Evolutionary conservation across 805 yeast genomes (phyloP), one percentile per base, ranked within the genome.

Genomic region (Monosporozyma yasuniensis): DNA sequence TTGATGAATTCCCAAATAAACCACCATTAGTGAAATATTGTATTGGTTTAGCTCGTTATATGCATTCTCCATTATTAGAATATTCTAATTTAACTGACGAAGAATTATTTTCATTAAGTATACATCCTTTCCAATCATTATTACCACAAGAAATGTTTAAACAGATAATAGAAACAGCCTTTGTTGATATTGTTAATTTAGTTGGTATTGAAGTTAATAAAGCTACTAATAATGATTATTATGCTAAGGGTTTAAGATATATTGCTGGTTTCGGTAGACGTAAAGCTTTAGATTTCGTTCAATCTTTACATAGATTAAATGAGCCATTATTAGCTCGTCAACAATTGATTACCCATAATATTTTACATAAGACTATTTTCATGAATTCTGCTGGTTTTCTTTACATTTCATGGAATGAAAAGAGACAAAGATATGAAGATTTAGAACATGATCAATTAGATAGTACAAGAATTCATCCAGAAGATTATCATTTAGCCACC

Each of bases 391-490:
- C 97, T 0, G 84, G 95, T 21, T 93, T 93, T 72, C 70, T 93
- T 61, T 81, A 81, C 60, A 84, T 93, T 51, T 93, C 81, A 48
- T 75, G 81, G 55, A 72, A 80, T 43, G 73, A 82, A 56, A 57
- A 74, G 58, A 58, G 75, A 65, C 61, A 65, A 47, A 60, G 58
- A 41, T 63, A 66, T 51, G 75, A 70, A 52, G 74, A 81, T 51
- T 71, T 79, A n/a, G 80, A 82, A 25, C 77, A 84, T 34, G 97
- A 91, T 61, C 73, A 84, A 42, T 75, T 93, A 57, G 99, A 93
- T 66, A 90, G 93, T 47, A 93, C 99, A 0, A 79, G 99, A 70
- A 89, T 93, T 44, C 99, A 93, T 61, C 98, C 98, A 7, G 98
- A 93, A 68, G 99, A 93, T 69, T 93, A 93, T 65, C 96, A 87